Base-by-base conservation (phyloP, 2,329 filamentous ascomycete species). In the Daldinia sp. region DNA sequence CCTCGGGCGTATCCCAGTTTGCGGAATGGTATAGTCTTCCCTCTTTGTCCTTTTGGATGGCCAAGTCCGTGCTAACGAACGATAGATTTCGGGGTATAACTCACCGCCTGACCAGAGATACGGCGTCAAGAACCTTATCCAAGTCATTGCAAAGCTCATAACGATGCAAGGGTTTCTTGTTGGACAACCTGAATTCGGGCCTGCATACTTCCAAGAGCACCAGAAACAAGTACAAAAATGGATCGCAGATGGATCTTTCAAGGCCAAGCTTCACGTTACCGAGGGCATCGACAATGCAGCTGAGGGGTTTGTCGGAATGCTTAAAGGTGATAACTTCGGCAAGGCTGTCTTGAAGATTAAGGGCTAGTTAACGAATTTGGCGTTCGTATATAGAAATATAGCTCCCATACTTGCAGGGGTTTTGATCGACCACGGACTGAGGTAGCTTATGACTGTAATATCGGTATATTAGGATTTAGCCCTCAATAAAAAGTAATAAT, bases 281-380 rank as follows among this genome's bases (percentile, higher is more conserved):
- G 85, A 90, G 60, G 93, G 93, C 20, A 94, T 97, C 67, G 93
- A 97, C 68, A 89, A 92, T 68, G 90, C 90, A 0, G 83, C 88
- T 5, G 87, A 94, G 63, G 93, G 91, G 0, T 85, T 97, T 67
- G 80, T 95, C 12, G 92, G 89, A 12, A 89, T 97, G 83, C 85
- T 96, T 61, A 79, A 87, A 75, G 93, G 93, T 54, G 87, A 92
- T 80, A 97, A 97, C 83, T 92, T 94, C 81, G 93, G 93, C 73
- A 97, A 97, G 87, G 92, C 93, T 15, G 87, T 96, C 23, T 76
- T 96, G 75, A 92, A 93, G 84, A 79, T 87, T 3, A 48, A 28
- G 44, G 44, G 15, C 13, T 48, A 48, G 44, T 18, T 5, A 3
- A 48, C 33, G 33, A 35, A 2, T 10, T 9, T 10, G 10, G 33